Evolutionary conservation across 257 asterid genomes (phyloP).

Genomic region (Solanum commersonii): DNA sequence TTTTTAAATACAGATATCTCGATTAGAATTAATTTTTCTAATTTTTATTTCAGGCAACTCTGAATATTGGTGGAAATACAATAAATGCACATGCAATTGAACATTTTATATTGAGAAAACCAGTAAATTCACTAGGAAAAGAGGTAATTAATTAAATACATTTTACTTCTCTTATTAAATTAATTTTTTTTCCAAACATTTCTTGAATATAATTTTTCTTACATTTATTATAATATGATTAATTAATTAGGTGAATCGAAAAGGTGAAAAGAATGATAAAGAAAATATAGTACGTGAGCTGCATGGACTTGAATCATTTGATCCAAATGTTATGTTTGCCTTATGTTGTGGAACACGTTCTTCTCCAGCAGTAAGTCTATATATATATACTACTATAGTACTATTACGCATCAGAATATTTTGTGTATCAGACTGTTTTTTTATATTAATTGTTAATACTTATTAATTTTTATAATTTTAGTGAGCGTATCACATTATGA

Average conservation of each 20-base stretch:
- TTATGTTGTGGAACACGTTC: slow-evolving; percentile 84
- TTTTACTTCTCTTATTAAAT: not conserved
- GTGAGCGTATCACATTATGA: no score
- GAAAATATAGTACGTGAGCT: slow-evolving; percentile 33
- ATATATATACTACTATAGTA: no score
- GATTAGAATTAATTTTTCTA: not conserved
- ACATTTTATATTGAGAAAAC: slow-evolving; percentile 55
- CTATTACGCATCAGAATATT: no score
- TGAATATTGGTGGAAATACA: slow-evolving; percentile 55
- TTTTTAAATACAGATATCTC: not conserved
- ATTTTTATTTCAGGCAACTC: slow-evolving; percentile 42
- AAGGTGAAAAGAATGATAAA: slow-evolving; percentile 22
- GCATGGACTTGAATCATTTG: slow-evolving; percentile 54
- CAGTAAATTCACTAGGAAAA: slow-evolving; percentile 30
- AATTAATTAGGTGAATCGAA: slow-evolving; percentile 13
- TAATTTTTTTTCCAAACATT: not conserved
- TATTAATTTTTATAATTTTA: no score
- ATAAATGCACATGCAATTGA: slow-evolving; percentile 60
- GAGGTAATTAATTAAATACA: slow-evolving; percentile 25
- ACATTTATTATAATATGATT: not conserved
- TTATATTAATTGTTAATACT: no score
- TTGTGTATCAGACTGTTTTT: accelerated
- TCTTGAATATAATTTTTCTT: not conserved
- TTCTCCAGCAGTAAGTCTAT: slow-evolving; percentile 70
- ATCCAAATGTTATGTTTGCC: slow-evolving; percentile 78